Evolutionary conservation across 228 moss, liverwort and hornwort genomes (phyloP).

Genomic region (Sphagnum magellanicum): DNA sequence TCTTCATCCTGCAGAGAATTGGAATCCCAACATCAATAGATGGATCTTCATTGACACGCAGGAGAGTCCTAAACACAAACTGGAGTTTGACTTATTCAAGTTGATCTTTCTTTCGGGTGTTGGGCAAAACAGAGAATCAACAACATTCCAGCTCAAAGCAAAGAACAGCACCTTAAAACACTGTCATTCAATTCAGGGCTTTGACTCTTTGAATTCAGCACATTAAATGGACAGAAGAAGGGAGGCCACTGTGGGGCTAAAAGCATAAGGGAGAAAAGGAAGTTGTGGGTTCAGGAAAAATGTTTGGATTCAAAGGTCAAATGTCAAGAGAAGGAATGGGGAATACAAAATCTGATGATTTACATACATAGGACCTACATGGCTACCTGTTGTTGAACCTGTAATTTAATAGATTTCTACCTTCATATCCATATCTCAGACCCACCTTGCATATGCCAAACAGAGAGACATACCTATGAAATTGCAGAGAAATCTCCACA

Average conservation of each 20-base stretch:
- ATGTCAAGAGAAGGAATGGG: no score
- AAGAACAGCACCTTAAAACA: not conserved
- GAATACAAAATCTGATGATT: no score
- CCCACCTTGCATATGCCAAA: no score
- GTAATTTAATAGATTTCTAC: no score
- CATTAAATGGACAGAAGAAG: not conserved
- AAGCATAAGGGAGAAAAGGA: not conserved
- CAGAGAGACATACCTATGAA: no score
- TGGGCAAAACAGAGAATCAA: no score
- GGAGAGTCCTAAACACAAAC: not conserved
- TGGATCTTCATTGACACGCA: not conserved
- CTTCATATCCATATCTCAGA: no score
- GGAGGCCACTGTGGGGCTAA: not conserved
- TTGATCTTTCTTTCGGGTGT: not conserved
- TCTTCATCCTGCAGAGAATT: constrained; percentile 67
- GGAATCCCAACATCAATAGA: not conserved
- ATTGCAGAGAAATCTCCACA: no score
- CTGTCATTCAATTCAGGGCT: not conserved
- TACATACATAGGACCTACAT: no score
- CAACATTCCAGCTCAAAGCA: not conserved
- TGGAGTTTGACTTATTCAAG: not conserved
- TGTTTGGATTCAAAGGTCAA: no score
- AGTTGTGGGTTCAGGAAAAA: not conserved
- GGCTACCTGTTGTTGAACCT: no score
- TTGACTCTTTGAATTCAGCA: not conserved